A percentile compares a stretch with the other conserved stretches of the same genome.
These are phyloP conservation scores for Penicillium palitans DNA, from an alignment of 2,329 filamentous ascomycete species.

Conservation along the genomic window DNA sequence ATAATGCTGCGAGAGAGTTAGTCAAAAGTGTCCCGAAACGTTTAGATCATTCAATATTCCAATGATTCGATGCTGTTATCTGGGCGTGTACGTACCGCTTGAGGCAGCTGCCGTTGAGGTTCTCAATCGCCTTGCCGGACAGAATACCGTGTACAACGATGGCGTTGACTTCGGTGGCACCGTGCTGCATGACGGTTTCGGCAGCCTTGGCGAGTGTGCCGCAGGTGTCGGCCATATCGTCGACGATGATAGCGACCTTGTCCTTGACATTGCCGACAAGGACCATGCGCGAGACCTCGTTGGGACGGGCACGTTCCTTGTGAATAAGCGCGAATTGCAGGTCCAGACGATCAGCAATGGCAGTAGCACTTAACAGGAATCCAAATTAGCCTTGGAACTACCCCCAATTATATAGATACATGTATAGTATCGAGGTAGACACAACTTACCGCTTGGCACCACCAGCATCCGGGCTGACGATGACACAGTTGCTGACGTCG, in stretches of 20 bases:
- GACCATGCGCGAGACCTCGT: conserved; percentile 89
- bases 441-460: conserved; percentile 75
- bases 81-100: conserved; percentile 29
- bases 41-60: background rate
- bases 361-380: conserved; percentile 66
- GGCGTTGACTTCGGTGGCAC: conserved; percentile 83
- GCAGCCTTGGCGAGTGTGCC: conserved; percentile 87
- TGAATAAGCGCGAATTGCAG: conserved; percentile 92
- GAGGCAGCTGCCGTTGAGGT: conserved; percentile 74
- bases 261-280: conserved; percentile 92
- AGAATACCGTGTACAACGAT: conserved; percentile 95
- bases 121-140: conserved; percentile 83
- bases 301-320: conserved; percentile 89
- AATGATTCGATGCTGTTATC: background rate
- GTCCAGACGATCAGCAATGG: conserved; percentile 88
- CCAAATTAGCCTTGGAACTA: conserved; percentile 1
- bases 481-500: conserved; percentile 78
- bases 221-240: conserved; percentile 97
- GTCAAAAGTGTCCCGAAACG: background rate
- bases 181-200: conserved; percentile 81
- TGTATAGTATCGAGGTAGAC: background rate
- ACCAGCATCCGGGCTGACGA: conserved; percentile 92
- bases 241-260: conserved; percentile 92
- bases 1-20: conserved; percentile 61
- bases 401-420: background rate